These are phyloP conservation scores for Carex scoparia DNA, from an alignment of 176 grass and related monocot genomes.

Conservation along the genomic window DNA sequence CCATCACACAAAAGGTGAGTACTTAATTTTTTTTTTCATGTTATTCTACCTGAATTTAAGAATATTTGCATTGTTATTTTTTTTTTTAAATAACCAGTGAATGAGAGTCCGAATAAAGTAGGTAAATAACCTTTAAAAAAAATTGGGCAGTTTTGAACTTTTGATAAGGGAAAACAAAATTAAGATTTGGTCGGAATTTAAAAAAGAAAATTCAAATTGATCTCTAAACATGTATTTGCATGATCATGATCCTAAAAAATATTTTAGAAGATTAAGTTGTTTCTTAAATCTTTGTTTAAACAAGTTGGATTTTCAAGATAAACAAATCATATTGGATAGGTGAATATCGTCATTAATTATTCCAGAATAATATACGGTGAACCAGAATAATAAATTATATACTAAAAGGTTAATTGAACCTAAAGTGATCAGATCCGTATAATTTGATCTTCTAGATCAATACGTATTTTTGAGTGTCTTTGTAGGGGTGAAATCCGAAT, in stretches of 20 bases:
- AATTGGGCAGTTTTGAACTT: neutral
- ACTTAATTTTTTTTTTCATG: neutral
- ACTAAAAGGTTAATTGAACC: too few relatives aligned
- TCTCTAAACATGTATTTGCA: too few relatives aligned
- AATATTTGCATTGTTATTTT: neutral
- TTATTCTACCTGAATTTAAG: neutral
- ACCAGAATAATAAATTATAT: too few relatives aligned
- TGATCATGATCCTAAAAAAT: too few relatives aligned
- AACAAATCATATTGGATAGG: too few relatives aligned
- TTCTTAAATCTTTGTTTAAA: neutral
- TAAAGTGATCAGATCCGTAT: too few relatives aligned
- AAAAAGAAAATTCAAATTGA: neutral
- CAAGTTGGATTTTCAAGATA: neutral
- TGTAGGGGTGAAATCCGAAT: too few relatives aligned
- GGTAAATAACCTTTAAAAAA: neutral
- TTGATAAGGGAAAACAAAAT: neutral
- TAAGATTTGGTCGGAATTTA: neutral
- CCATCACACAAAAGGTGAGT: too few relatives aligned
- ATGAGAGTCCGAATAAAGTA: neutral
- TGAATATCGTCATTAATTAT: too few relatives aligned
- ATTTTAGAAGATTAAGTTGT: neutral
- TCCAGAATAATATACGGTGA: too few relatives aligned
- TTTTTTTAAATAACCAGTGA: neutral
- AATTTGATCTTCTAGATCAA: too few relatives aligned
- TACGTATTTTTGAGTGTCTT: too few relatives aligned